Base-by-base conservation (phyloP, 2,329 filamentous ascomycete genomes). In the Beauveria sp. region DNA sequence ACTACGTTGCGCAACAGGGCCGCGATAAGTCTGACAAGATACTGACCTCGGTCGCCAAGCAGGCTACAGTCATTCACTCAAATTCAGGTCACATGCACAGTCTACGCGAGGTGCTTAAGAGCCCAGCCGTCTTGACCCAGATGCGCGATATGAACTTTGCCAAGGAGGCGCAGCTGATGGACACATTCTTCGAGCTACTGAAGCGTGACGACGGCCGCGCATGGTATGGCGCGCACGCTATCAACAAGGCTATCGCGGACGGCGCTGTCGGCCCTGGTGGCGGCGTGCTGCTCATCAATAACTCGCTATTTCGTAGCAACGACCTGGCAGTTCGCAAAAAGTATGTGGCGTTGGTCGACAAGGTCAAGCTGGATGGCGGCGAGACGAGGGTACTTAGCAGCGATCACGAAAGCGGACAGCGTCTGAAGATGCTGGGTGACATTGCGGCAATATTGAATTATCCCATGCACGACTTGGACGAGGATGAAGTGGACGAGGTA, bases 371-470 rank as follows among this genome's bases (percentile, higher is more conserved):
- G 3, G 88, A 91, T 65, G 95, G 93, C 5, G 95, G 93, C 1
- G 92, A 97, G 66, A 90, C 91, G 1, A 81, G 90, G 60, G 85
- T 98, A n/a, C 76, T 98, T 31, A 98, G 93, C 73, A 93, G 90
- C 69, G 89, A 96, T 70, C 93, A 98, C 73, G 93, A 97, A 77
- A 97, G 93, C 72, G 95, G 95, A 1, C 88, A 89, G 76, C 81
- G 92, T 63, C 76, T 99, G 16, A 90, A 93, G 66, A 89, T 87
- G 14, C 73, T 98, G 64, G 93, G 95, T 1, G 90, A 92, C 20
- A 88, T 99, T 64, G 95, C 93, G 18, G 92, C 92, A 1, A 88
- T 97, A 31, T 77, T 97, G 65, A 97, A 93, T 14, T 99, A 93
- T 72, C 93, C 95, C 0, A 82, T 98, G 43, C 77, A 84, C 20